Conservation (phyloP, 1,139 yeast species). For the Candida pseudocylindracea region DNA sequence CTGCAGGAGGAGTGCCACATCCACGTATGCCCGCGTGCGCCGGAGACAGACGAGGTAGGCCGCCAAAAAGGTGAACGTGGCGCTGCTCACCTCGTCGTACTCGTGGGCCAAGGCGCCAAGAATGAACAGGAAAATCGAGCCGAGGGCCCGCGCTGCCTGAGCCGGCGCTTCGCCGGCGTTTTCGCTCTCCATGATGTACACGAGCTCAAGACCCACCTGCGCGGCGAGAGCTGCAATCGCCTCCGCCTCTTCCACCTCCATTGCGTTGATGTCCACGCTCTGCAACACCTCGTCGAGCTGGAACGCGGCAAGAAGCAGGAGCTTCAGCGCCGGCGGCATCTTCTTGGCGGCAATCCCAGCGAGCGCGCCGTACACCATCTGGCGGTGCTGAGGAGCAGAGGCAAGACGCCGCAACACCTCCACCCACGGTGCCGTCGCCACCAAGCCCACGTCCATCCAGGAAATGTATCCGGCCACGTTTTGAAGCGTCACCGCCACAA, state of each 20-base stretch:
- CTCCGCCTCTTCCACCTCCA: conserved; percentile 53
- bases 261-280: conserved; percentile 8
- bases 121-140: conserved; percentile 44
- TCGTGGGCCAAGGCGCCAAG: conserved; percentile 55
- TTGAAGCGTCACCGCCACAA: no score
- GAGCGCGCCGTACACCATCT: conserved; percentile 45
- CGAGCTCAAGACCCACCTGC: conserved; percentile 54
- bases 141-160: conserved; percentile 7
- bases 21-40: conserved; percentile 17
- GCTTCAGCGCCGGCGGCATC: conserved; percentile 75
- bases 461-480: conserved; percentile 34
- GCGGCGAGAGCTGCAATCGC: conserved; percentile 54
- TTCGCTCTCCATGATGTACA: conserved; percentile 35
- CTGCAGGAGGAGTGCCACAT: conserved; percentile 30
- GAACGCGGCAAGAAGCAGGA: conserved; percentile 36
- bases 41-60: conserved; percentile 54
- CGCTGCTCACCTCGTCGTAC: conserved; percentile 73
- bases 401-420: conserved; percentile 41
- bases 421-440: conserved; percentile 47
- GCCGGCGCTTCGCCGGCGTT: conserved; percentile 21
- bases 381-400: conserved; percentile 9
- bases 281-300: conserved; percentile 36
- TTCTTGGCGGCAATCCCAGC: conserved; percentile 73
- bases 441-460: conserved; percentile 83
- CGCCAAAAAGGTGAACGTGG: conserved; percentile 62